These are phyloP conservation scores for Pseudoneurospora amorphoporcata DNA, from an alignment of 495 filamentous ascomycete species.

Conservation along the genomic window DNA sequence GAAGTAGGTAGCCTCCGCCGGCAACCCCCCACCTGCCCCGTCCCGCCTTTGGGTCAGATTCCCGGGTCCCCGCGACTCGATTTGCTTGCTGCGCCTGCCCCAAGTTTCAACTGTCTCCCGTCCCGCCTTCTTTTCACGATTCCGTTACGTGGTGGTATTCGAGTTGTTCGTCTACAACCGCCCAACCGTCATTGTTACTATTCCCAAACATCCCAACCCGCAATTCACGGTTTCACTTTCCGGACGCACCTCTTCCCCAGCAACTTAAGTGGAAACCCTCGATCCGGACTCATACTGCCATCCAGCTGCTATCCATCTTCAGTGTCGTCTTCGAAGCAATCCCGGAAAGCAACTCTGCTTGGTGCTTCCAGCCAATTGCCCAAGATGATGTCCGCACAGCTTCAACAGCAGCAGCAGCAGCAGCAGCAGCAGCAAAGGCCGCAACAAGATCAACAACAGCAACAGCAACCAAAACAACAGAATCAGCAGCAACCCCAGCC, in stretches of 20 bases:
- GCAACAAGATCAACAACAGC: not conserved
- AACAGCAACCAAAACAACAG: not conserved
- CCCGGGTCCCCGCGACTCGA: not conserved
- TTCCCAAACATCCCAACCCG: not conserved
- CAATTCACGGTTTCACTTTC: not conserved
- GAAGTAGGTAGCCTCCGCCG: not conserved
- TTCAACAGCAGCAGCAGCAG: conserved; percentile 5
- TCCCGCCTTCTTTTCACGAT: not conserved
- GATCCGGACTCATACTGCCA: not conserved
- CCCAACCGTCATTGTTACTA: not conserved
- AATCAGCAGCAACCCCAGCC: conserved; percentile 7
- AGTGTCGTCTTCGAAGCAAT: not conserved
- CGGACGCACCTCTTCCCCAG: not conserved
- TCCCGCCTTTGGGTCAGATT: not conserved
- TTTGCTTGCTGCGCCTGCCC: not conserved
- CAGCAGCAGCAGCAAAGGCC: conserved; percentile 8
- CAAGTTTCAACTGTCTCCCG: not conserved
- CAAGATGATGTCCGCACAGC: conserved; percentile 6
- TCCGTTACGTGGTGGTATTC: not conserved
- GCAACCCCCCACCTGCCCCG: not conserved
- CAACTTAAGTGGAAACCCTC: not conserved
- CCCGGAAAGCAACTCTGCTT: not conserved
- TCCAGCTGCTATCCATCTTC: not conserved
- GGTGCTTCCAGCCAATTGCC: not conserved
- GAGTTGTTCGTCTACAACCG: not conserved